phyloP scores from a whole-genome alignment of 306 rosid species.

The cucumber (Cucumis sativus) region DNA sequence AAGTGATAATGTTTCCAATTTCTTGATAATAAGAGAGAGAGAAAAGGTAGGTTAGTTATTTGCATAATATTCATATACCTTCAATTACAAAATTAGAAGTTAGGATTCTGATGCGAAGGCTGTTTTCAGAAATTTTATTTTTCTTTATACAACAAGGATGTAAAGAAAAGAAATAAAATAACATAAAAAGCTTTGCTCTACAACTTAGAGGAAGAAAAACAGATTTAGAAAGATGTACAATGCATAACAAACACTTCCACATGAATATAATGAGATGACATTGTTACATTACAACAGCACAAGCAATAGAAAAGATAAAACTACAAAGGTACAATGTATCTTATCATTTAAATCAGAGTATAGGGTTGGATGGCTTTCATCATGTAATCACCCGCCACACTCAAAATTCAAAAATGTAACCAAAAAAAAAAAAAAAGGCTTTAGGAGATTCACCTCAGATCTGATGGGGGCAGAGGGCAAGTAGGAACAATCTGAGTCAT shows the following conservation, averaged over 20 bases:
- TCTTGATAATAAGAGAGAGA: no score
- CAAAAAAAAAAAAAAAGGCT: background rate
- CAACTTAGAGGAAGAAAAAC: background rate
- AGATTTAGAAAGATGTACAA: background rate
- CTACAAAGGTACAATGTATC: background rate
- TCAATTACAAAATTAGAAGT: no score
- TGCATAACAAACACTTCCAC: background rate
- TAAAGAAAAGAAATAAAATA: background rate
- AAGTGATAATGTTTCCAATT: no score
- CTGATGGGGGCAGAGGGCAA: conserved; percentile 9
- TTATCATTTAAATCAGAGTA: background rate
- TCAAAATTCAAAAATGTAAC: background rate
- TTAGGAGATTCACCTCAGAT: background rate
- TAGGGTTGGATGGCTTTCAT: background rate
- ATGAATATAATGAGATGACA: background rate
- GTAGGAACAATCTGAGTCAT: conserved; percentile 18
- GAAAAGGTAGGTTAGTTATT: no score
- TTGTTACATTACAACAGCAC: background rate
- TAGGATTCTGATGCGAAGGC: no score
- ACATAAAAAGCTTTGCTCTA: background rate
- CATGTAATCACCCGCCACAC: background rate
- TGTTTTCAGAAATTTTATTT: no score
- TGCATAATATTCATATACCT: no score
- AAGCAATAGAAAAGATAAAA: background rate
- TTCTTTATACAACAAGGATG: background rate